Percentiles rank a stretch among this genome's conserved stretches.
phyloP scores from a whole-genome alignment of 2,329 filamentous ascomycete species.

The Ascomycota sp. region DNA sequence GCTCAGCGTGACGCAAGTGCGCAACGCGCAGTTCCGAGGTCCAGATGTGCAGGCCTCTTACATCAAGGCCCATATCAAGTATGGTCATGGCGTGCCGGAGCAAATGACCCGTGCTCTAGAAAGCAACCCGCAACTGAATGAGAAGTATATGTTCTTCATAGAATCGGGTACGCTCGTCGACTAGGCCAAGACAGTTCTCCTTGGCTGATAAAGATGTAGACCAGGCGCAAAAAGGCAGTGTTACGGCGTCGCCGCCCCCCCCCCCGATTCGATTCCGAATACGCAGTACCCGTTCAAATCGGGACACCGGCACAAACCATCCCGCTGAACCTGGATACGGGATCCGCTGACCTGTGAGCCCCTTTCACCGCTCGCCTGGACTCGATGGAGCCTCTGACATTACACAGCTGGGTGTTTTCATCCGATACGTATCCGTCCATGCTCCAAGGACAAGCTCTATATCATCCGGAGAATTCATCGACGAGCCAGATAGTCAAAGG shows the following conservation, averaged over 20 bases:
- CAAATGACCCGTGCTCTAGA: conserved; percentile 7
- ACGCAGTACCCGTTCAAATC: conserved; percentile 39
- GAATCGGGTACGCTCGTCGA: too few species aligned
- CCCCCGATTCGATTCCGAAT: conserved; percentile 33
- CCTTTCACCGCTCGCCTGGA: not conserved
- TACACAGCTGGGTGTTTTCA: conserved; percentile 46
- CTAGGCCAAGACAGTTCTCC: too few species aligned
- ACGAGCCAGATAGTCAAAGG: conserved; percentile 20
- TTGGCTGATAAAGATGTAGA: conserved; percentile 2
- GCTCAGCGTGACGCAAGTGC: conserved; percentile 12
- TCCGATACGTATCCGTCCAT: conserved; percentile 26
- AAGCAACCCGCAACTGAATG: conserved; percentile 6
- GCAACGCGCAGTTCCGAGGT: conserved; percentile 13
- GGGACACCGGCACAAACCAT: conserved; percentile 36
- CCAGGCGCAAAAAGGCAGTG: conserved; percentile 6
- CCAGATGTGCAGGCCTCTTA: conserved; percentile 12
- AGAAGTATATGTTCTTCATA: too few species aligned
- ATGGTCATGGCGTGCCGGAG: conserved; percentile 11
- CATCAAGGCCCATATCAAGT: conserved; percentile 16
- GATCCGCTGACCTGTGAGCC: conserved; percentile 26
- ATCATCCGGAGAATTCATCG: conserved; percentile 25
- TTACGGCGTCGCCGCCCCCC: conserved; percentile 9
- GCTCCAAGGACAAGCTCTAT: conserved; percentile 32
- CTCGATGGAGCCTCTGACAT: conserved; percentile 7
- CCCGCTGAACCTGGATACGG: conserved; percentile 51